phyloP scores from a whole-genome alignment of 2,329 filamentous ascomycete species.

The Diaporthe sp. region DNA sequence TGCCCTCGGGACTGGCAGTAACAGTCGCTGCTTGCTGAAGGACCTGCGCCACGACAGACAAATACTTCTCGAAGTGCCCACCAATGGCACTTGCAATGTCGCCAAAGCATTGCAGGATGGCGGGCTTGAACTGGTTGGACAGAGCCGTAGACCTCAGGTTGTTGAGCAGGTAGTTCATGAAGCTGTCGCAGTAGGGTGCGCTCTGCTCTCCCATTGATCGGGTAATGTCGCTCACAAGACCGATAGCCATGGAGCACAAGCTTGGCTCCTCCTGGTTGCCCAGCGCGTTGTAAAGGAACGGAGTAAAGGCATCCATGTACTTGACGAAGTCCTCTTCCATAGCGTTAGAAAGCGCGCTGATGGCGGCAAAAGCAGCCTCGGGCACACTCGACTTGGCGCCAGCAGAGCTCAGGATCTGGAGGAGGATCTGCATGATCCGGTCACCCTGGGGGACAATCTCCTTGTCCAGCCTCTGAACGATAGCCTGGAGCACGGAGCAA shows the following conservation, averaged over 20 bases:
- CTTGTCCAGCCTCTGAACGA: constrained; percentile 90
- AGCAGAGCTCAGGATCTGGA: constrained; percentile 83
- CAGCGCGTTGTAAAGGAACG: constrained; percentile 93
- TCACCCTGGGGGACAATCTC: constrained; percentile 93
- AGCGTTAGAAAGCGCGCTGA: constrained; percentile 91
- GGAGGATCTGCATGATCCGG: constrained; percentile 90
- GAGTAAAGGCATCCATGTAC: constrained; percentile 96
- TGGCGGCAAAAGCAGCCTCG: constrained; percentile 91
- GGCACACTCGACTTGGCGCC: constrained; percentile 92
- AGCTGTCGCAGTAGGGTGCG: constrained; percentile 94
- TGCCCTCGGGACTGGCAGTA: constrained; percentile 81
- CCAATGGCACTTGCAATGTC: constrained; percentile 97
- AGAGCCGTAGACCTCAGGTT: constrained; percentile 88
- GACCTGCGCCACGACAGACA: constrained; percentile 92
- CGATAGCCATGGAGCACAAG: constrained; percentile 97
- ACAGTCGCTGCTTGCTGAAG: constrained; percentile 93
- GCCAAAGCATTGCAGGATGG: constrained; percentile 97
- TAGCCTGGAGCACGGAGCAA: constrained; percentile 89
- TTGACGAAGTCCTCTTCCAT: constrained; percentile 94
- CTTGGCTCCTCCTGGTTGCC: constrained; percentile 95
- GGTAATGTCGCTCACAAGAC: constrained; percentile 95
- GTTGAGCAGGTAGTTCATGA: constrained; percentile 98
- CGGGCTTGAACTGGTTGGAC: constrained; percentile 96
- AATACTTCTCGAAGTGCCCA: constrained; percentile 91
- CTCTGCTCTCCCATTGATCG: constrained; percentile 90